These are phyloP conservation scores for Komagataella ulmi DNA, from an alignment of 805 yeast genomes.

Conservation along the genomic window DNA sequence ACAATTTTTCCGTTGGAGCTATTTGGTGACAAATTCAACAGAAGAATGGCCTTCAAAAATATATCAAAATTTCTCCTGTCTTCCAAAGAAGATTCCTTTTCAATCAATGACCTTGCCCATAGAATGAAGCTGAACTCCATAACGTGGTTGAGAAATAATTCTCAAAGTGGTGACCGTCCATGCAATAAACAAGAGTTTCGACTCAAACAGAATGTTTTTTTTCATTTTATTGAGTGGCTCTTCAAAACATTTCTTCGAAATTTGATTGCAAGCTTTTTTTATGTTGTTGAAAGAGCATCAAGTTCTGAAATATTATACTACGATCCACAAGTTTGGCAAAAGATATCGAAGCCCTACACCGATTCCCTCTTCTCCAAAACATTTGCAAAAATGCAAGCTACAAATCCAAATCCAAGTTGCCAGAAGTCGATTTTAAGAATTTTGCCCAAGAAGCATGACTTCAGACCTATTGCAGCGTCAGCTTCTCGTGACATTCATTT, in stretches of 20 bases:
- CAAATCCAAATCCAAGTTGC: conserved; percentile 3
- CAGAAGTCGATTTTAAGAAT: conserved; percentile 22
- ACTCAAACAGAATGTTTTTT: conserved; percentile 22
- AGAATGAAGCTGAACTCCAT: conserved; percentile 30
- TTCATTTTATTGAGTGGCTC: conserved; percentile 44
- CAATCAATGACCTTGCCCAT: conserved; percentile 17
- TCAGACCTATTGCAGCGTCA: conserved; percentile 27
- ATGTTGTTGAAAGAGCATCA: conserved; percentile 46
- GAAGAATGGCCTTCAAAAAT: conserved; percentile 20
- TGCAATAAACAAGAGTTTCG: conserved; percentile 28
- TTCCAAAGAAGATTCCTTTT: conserved; percentile 21
- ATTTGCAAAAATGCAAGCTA: conserved; percentile 13
- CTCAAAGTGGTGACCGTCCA: conserved; percentile 4
- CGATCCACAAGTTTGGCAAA: conserved; percentile 46
- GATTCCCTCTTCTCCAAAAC: conserved; percentile 24
- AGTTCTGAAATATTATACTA: conserved; percentile 30
- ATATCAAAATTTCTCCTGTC: conserved; percentile 24
- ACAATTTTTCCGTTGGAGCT: conserved; percentile 34
- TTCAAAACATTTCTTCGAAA: conserved; percentile 30
- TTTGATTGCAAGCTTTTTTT: conserved; percentile 42
- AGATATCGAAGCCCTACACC: conserved; percentile 26
- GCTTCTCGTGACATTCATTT: conserved; percentile 19
- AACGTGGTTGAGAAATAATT: conserved; percentile 36
- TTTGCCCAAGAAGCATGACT: conserved; percentile 36
- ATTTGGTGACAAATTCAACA: conserved; percentile 42